Conservation (phyloP, 192 early-diverging fungal species). For the Rhizophagus sp. region DNA sequence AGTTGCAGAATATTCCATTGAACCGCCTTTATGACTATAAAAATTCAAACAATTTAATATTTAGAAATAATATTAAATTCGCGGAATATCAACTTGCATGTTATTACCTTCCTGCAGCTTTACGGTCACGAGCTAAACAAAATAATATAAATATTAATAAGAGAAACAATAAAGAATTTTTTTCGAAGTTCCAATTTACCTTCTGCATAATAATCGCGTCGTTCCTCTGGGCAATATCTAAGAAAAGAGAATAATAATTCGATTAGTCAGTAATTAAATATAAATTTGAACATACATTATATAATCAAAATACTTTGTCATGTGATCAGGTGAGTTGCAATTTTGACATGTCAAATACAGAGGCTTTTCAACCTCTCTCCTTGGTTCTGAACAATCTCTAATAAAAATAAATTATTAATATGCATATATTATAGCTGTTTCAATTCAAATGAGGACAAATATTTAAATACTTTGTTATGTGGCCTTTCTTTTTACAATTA, state of each 20-base stretch:
- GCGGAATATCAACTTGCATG: neutral
- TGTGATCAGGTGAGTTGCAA: slow-evolving; percentile 10
- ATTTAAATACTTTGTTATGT: neutral
- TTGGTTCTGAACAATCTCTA: slow-evolving; percentile 11
- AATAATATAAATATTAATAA: neutral
- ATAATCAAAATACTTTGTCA: slow-evolving; percentile 6
- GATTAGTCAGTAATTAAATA: no score
- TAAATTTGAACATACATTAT: no score
- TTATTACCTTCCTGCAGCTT: neutral
- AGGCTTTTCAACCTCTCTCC: neutral
- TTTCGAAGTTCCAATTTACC: neutral
- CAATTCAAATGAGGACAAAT: neutral
- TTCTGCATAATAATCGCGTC: neutral
- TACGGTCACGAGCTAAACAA: neutral
- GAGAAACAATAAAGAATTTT: neutral
- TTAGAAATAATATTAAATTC: neutral
- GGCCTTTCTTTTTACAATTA: slow-evolving; percentile 14
- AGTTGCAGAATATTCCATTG: neutral
- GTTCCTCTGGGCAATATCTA: slow-evolving; percentile 7
- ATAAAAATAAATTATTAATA: neutral
- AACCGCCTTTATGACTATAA: slow-evolving; percentile 2
- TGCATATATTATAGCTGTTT: neutral
- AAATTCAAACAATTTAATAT: neutral
- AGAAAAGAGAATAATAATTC: neutral
- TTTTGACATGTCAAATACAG: neutral